phyloP scores from a whole-genome alignment of 2,329 filamentous ascomycete species.

The Trichoderma afroharzianum region DNA sequence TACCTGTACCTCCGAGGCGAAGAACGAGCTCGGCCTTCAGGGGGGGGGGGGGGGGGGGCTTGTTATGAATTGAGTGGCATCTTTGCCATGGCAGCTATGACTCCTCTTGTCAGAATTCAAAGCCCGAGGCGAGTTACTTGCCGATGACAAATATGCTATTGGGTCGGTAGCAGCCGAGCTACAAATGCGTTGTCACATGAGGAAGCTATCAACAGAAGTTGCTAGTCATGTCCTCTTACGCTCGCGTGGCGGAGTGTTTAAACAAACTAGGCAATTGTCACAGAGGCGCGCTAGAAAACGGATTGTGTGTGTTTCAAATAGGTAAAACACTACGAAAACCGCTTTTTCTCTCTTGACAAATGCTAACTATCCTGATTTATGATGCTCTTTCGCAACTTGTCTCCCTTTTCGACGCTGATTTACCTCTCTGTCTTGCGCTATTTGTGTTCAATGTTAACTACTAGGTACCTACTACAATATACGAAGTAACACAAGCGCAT shows the following conservation, averaged over 20 bases:
- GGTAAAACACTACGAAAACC: not conserved
- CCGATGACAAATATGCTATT: not conserved
- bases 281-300: not conserved
- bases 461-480: too few relatives aligned
- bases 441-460: not conserved
- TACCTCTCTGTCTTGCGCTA: not conserved
- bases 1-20: not conserved
- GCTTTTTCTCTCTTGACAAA: not conserved
- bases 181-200: not conserved
- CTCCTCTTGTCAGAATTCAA: not conserved
- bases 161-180: not conserved
- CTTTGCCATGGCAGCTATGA: not conserved
- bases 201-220: not conserved
- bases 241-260: not conserved
- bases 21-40: not conserved
- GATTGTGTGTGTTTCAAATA: not conserved
- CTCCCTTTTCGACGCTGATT: not conserved
- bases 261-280: not conserved
- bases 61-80: not conserved
- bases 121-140: not conserved
- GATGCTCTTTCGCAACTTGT: not conserved
- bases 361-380: not conserved
- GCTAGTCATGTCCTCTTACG: not conserved
- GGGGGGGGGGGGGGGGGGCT: too few relatives aligned
- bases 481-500: not conserved